A percentile compares a stretch with the other conserved stretches of the same genome.
These are phyloP conservation scores for Lentinus brumalis DNA, from an alignment of 768 basidiomycete genomes.

Conservation along the genomic window DNA sequence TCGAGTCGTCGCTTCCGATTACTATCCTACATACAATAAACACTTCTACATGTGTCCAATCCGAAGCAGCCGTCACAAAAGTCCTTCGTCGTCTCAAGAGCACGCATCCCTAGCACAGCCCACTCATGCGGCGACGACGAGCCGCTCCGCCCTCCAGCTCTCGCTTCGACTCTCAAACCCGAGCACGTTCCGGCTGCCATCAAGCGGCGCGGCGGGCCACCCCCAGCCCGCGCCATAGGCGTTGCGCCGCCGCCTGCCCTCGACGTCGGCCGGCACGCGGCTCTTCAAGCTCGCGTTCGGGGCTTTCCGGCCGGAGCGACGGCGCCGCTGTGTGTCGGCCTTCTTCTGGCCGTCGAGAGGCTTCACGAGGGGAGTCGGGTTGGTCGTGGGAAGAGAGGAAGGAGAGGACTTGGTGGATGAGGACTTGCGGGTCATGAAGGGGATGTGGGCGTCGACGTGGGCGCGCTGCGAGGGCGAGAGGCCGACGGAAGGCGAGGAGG, in stretches of 20 bases:
- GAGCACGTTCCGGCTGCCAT: neutral
- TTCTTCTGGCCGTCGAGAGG: conserved; percentile 5
- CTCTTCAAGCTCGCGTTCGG: conserved; percentile 8
- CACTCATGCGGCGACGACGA: neutral
- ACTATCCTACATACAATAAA: no score
- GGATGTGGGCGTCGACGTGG: conserved; percentile 14
- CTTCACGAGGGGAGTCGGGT: conserved; percentile 3
- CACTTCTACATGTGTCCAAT: no score
- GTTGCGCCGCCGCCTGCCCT: conserved; percentile 16
- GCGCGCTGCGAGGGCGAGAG: conserved; percentile 22
- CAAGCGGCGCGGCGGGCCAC: conserved; percentile 10
- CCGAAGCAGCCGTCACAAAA: neutral
- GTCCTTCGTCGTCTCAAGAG: neutral
- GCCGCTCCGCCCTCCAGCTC: neutral
- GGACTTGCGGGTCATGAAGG: conserved; percentile 15
- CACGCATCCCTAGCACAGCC: neutral
- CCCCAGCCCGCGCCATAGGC: conserved; percentile 20
- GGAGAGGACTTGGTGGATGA: neutral
- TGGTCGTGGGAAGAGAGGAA: neutral
- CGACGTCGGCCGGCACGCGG: conserved; percentile 15
- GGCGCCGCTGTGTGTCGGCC: conserved; percentile 11
- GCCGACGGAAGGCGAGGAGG: conserved; percentile 15
- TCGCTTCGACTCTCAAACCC: neutral
- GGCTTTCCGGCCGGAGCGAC: conserved; percentile 20
- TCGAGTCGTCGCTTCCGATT: no score